Percentiles rank a stretch among this genome's conserved stretches.
These are phyloP conservation scores for Ceriops tagal DNA, from an alignment of 345 rosid genomes.

Conservation along the genomic window DNA sequence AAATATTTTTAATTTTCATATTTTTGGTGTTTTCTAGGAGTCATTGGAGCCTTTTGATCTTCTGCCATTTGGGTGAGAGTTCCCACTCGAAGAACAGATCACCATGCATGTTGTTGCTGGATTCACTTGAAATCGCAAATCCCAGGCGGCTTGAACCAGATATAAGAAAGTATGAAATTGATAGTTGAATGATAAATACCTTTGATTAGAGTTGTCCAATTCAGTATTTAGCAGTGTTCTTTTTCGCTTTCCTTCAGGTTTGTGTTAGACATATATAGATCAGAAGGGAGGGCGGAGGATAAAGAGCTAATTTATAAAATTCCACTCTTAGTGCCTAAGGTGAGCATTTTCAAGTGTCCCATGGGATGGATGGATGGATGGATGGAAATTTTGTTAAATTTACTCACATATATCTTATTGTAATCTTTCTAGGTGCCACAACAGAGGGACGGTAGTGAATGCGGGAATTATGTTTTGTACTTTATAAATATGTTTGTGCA, in stretches of 20 bases:
- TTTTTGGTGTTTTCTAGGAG: constrained; percentile 34
- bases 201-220: not conserved
- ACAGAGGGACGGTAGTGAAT: constrained; percentile 58
- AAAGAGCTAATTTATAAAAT: constrained; percentile 36
- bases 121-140: constrained; percentile 51
- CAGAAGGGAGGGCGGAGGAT: constrained; percentile 51
- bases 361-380: too few species aligned
- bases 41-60: constrained; percentile 73
- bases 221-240: not conserved
- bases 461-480: constrained; percentile 70
- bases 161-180: constrained; percentile 46
- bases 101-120: constrained; percentile 65
- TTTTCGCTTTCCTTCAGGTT: constrained; percentile 41
- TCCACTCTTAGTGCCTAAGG: constrained; percentile 57
- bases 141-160: constrained; percentile 53
- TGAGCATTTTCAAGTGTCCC: constrained; percentile 12
- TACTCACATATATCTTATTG: not conserved
- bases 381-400: not conserved
- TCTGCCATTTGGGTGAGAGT: constrained; percentile 60
- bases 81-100: constrained; percentile 36
- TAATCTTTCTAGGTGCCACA: constrained; percentile 55
- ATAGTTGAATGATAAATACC: not conserved
- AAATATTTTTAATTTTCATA: not conserved
- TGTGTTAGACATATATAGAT: constrained; percentile 47
- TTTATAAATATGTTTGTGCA: constrained; percentile 55